Conservation (phyloP, 257 asterid species). For the Henckelia pumila region DNA sequence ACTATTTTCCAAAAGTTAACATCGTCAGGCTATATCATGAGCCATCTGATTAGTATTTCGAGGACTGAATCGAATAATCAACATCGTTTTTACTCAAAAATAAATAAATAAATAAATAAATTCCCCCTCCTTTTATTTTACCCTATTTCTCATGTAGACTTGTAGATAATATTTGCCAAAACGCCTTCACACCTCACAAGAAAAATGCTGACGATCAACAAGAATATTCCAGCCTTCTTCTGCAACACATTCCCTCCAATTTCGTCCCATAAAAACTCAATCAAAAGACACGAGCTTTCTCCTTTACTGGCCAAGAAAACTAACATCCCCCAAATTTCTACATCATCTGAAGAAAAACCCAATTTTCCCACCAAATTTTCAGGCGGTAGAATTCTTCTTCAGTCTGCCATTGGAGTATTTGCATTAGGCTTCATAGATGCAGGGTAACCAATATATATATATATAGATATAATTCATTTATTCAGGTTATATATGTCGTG, state of each 20-base stretch:
- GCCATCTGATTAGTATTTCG: too few species aligned
- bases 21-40: too few species aligned
- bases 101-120: too few species aligned
- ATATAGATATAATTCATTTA: too few species aligned
- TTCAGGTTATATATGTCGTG: not conserved
- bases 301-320: constrained; percentile 41
- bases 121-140: too few species aligned
- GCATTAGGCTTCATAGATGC: constrained; percentile 85
- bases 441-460: constrained; percentile 48
- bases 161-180: not conserved
- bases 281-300: constrained; percentile 15
- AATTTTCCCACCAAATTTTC: constrained; percentile 33
- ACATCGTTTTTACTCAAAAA: too few species aligned
- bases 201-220: constrained; percentile 33
- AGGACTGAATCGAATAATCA: too few species aligned
- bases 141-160: too few species aligned
- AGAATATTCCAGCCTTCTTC: constrained; percentile 16
- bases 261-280: constrained; percentile 22
- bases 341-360: constrained; percentile 24
- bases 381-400: constrained; percentile 38
- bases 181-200: not conserved
- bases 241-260: constrained; percentile 19
- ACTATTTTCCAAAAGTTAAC: too few species aligned
- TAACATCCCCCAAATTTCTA: constrained; percentile 37
- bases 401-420: constrained; percentile 55